These are phyloP conservation scores for Tothia fuscella DNA, from an alignment of 2,329 filamentous ascomycete genomes.

Conservation along the genomic window DNA sequence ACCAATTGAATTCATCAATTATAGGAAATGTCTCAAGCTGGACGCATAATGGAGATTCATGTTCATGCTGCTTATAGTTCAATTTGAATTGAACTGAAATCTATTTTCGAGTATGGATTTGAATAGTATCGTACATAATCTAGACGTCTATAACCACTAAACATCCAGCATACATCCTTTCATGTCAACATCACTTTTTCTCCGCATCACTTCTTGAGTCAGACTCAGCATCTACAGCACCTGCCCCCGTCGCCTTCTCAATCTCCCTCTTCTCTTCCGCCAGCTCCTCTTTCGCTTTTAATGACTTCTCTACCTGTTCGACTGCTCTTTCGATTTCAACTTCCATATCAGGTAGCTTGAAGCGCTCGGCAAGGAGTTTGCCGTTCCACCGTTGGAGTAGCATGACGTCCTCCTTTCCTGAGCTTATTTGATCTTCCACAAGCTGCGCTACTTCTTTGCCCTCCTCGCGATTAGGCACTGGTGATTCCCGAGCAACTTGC, in stretches of 20 bases:
- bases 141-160: too few relatives aligned
- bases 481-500: background rate
- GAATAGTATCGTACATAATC: too few relatives aligned
- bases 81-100: too few relatives aligned
- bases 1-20: too few relatives aligned
- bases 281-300: conserved; percentile 16
- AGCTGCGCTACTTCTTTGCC: background rate
- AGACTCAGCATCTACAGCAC: background rate
- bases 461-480: background rate
- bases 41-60: too few relatives aligned
- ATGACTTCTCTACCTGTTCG: conserved; percentile 35
- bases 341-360: conserved; percentile 38
- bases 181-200: too few relatives aligned
- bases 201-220: too few relatives aligned
- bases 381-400: conserved; percentile 38
- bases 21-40: too few relatives aligned
- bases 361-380: conserved; percentile 37
- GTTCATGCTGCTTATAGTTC: too few relatives aligned
- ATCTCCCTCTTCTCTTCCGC: conserved; percentile 26
- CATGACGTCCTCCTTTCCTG: conserved; percentile 34
- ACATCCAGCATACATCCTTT: too few relatives aligned
- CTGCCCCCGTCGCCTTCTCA: conserved; percentile 19
- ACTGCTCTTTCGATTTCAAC: conserved; percentile 42
- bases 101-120: too few relatives aligned
- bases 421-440: conserved; percentile 28